These are phyloP conservation scores for Fragaria iinumae DNA, from an alignment of 306 rosid species.

Conservation along the genomic window DNA sequence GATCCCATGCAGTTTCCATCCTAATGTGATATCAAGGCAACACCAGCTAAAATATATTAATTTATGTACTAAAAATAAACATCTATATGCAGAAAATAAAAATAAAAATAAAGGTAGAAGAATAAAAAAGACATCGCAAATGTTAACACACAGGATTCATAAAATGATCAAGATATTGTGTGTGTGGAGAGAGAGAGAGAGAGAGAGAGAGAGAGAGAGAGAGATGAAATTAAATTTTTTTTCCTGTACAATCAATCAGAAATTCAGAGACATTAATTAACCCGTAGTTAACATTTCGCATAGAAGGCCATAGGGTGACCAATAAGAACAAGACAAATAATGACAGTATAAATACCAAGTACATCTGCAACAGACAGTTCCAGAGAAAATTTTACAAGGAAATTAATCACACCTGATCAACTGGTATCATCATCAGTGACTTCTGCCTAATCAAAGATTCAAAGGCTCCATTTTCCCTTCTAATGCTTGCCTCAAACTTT, in stretches of 20 bases:
- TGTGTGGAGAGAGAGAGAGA: too few species aligned
- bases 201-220: too few species aligned
- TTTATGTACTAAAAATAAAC: not conserved
- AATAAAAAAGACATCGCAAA: not conserved
- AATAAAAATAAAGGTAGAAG: not conserved
- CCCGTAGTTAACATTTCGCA: not conserved
- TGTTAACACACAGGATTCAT: not conserved
- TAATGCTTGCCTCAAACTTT: constrained; percentile 90
- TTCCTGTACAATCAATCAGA: not conserved
- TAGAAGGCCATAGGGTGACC: not conserved
- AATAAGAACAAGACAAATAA: not conserved
- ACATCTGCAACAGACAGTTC: not conserved
- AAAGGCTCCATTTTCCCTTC: constrained; percentile 92
- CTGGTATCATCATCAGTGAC: constrained; percentile 94
- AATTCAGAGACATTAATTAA: not conserved
- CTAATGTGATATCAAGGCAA: constrained; percentile 41
- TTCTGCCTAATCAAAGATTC: constrained; percentile 97
- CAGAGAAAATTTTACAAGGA: not conserved
- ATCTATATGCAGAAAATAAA: too few species aligned
- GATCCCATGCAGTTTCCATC: constrained; percentile 65
- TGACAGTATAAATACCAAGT: not conserved
- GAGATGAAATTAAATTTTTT: too few species aligned
- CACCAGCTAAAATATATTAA: constrained; percentile 21
- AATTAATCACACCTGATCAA: constrained; percentile 66
- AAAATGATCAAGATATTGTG: too few species aligned